Evolutionary conservation across 306 rosid genomes (phyloP), one percentile per base, ranked within the genome.

Genomic region (Vicia sativa): DNA sequence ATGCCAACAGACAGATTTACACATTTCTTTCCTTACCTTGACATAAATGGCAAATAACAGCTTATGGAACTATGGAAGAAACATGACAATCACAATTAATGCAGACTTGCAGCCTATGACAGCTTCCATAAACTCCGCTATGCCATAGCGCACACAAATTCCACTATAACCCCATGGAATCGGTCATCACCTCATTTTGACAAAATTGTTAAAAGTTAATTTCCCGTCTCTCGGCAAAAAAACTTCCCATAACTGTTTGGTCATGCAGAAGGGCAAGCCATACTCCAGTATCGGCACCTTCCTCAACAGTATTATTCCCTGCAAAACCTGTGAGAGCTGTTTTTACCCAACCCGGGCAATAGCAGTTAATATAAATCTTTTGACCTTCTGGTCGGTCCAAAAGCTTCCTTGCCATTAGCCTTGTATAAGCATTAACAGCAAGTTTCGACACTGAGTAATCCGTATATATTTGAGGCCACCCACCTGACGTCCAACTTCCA

Each of bases 231-330:
- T 92, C 98, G 2, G 96, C 98, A 4, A 89, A 89, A 70, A 87
- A 82, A 26, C 81, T 84, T 15, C 96, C 98, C 0, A 85, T 79
- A 34, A 82, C 23, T 55, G 89, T 77, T 71, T 82, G 91, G 39
- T 87, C 96, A 10, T 86, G 86, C 45, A 84, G 85, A 70, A 92
- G 85, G 79, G 95, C 84, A 77, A 92, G 96, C 98, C 98, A 89
- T 2, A 89, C 96, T 15, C 80, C 98, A 75, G 93, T 87, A 81
- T 92, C 98, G 66, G 98, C 98, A 43, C 96, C 98, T 71, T 87
- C 98, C 78, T 92, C 95, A 1, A 82, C 91, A 56, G 89, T 77
- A 49, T 87, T 80, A 69, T 86, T 89, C 74, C 98, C 98, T 54
- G 92, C 92, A 82, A 55, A 89, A 57, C 96, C 92, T 2, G 98